Base-by-base conservation (phyloP, 768 basidiomycete genomes). In the Lactifluus volemus region DNA sequence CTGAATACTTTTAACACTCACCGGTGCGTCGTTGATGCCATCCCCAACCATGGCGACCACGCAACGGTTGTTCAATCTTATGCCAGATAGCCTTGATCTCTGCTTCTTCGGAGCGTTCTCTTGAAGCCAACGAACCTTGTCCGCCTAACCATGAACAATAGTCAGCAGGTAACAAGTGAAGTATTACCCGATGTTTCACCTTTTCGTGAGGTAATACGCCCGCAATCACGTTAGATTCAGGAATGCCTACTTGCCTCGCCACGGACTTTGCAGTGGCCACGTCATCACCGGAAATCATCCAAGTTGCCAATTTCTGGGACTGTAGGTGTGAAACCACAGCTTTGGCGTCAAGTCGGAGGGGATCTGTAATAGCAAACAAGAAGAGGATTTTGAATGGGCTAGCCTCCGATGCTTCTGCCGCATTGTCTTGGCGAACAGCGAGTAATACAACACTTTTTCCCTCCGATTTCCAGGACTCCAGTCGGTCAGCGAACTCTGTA, bases 221-320 rank as follows among this genome's bases (percentile, higher is more conserved):
- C n/a, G 89, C 90, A 55, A 86, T 83, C 48, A 94, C 86, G 63
- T 89, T 84, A 25, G 73, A 74, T 42, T 75, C 71, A 0, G 83
- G 77, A 55, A 94, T 87, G 4, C 88, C 88, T 1, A 89, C 82
- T 59, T 72, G 74, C 59, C 71, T 72, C 0, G 87, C 91, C 29
- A 94, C 85, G 15, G 89, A 86, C 51, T 74, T 74, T 0, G 89
- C 89, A 0, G 92, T 92, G 3, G 67, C 69, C 59, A 80, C 78
- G 60, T 84, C 83, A 68, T 94, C 92, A 3, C 92, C 92, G 12
- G 89, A 88, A 30, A 92, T 81, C 81, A 94, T 91, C 82, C 84
- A 90, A 0, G 85, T 82, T 21, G 74, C 76, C 39, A 90, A 79
- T 0, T 82, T 81, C 45, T 76, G 74, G 2, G 74, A 70, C 34